phyloP scores from a whole-genome alignment of 2,329 filamentous ascomycete genomes.

The Aspergillus nomiae region DNA sequence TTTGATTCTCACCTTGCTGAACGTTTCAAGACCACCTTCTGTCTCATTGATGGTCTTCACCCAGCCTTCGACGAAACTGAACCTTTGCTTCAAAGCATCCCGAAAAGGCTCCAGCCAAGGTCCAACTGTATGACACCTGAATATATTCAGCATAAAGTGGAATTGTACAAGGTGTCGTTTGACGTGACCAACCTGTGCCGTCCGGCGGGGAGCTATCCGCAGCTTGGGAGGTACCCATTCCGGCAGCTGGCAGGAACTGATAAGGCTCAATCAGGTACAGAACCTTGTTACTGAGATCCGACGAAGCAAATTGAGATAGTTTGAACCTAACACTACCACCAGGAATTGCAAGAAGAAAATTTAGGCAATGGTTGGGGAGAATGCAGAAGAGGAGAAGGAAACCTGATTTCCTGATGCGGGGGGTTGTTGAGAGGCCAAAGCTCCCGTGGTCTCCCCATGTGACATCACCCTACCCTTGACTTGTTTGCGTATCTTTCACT shows the following conservation, averaged over 20 bases:
- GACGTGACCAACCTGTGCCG: constrained; percentile 31
- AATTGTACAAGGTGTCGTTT: not conserved
- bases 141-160: constrained; percentile 6
- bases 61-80: constrained; percentile 79
- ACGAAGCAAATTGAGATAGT: not conserved
- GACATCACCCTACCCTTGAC: constrained; percentile 6
- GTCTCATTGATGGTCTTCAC: constrained; percentile 77
- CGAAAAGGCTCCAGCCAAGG: constrained; percentile 84
- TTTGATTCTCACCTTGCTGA: constrained; percentile 67
- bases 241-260: not conserved
- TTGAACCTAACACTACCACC: not conserved
- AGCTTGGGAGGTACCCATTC: constrained; percentile 1
- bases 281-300: not conserved
- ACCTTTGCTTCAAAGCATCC: constrained; percentile 74
- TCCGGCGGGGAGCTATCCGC: constrained; percentile 15
- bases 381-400: not conserved
- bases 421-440: constrained; percentile 4
- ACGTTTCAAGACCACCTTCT: constrained; percentile 89
- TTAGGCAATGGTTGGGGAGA: not conserved
- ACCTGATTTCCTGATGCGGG: not conserved
- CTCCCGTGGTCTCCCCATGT: not conserved
- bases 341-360: not conserved
- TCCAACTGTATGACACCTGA: constrained; percentile 84
- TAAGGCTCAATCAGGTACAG: not conserved
- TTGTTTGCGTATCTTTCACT: not conserved